phyloP scores from a whole-genome alignment of 352 stramenopile species.

The Elongisporangium prolatum region DNA sequence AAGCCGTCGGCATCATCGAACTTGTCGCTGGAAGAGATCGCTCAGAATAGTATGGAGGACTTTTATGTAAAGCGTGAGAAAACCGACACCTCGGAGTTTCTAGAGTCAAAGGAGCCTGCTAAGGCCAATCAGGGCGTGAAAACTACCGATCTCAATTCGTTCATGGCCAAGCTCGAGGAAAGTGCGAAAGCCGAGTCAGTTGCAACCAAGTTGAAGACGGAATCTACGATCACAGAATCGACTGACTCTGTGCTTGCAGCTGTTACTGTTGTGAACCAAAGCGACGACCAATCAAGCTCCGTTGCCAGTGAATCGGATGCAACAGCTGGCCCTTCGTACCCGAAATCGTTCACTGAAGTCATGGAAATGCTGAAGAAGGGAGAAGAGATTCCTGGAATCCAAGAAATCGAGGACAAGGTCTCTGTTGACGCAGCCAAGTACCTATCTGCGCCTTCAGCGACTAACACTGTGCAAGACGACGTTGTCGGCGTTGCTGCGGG shows the following conservation, averaged over 20 bases:
- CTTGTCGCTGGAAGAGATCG: conserved; percentile 52
- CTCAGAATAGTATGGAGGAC: conserved; percentile 25
- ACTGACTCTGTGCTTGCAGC: not conserved
- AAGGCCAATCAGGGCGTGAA: conserved; percentile 1
- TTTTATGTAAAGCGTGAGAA: conserved; percentile 19
- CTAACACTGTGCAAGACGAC: conserved; percentile 1
- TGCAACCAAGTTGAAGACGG: too few relatives aligned
- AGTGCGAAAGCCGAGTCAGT: conserved; percentile 17
- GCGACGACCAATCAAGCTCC: too few relatives aligned
- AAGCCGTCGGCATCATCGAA: conserved; percentile 26
- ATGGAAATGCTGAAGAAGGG: conserved; percentile 74
- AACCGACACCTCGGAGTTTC: conserved; percentile 10
- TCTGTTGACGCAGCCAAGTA: conserved; percentile 41
- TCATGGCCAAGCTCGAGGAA: conserved; percentile 51
- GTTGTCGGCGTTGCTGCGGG: not conserved
- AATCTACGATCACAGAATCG: too few relatives aligned
- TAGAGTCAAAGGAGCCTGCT: conserved; percentile 2
- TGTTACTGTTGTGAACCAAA: conserved; percentile 7
- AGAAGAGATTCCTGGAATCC: conserved; percentile 64
- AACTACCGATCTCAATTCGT: conserved; percentile 34
- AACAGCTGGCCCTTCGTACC: conserved; percentile 36
- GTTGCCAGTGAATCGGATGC: not conserved
- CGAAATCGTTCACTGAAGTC: conserved; percentile 67
- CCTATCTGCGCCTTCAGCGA: conserved; percentile 1
- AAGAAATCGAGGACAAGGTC: conserved; percentile 68